phyloP scores from a whole-genome alignment of 2,329 filamentous ascomycete species.

The Aspergillus chevalieri region DNA sequence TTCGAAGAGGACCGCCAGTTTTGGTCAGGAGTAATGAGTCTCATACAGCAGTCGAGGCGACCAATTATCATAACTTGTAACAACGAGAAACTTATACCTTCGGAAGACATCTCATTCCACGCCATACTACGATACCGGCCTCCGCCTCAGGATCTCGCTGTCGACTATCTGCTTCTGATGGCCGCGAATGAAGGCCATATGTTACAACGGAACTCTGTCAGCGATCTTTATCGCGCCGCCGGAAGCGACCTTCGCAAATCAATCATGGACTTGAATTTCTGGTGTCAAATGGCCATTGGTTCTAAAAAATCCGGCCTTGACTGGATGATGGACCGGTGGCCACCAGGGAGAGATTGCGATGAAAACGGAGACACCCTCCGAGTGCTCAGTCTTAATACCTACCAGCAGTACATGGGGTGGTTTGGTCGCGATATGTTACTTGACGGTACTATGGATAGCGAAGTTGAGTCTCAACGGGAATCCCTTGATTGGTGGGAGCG shows the following conservation, averaged over 20 bases:
- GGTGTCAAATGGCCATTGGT: conserved; percentile 94
- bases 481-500: conserved; percentile 63
- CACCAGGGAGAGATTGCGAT: conserved; percentile 63
- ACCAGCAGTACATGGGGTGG: conserved; percentile 70
- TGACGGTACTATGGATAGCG: conserved; percentile 38
- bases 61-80: conserved; percentile 96
- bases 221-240: conserved; percentile 64
- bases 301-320: conserved; percentile 81
- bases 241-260: conserved; percentile 69
- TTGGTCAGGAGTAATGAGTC: conserved; percentile 71
- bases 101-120: conserved; percentile 69
- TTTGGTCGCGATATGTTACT: conserved; percentile 56
- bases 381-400: conserved; percentile 76
- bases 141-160: conserved; percentile 61
- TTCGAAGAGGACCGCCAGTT: conserved; percentile 96
- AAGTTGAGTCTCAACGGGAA: conserved; percentile 61
- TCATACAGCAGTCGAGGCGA: conserved; percentile 79
- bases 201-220: conserved; percentile 60
- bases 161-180: conserved; percentile 74
- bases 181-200: conserved; percentile 87
- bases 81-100: conserved; percentile 73
- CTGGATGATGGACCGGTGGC: conserved; percentile 80
- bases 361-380: conserved; percentile 62
- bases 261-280: conserved; percentile 82
- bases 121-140: conserved; percentile 72